Evolutionary conservation across 352 stramenopile genomes (phyloP).

Genomic region (Globisporangium cederbergense): DNA sequence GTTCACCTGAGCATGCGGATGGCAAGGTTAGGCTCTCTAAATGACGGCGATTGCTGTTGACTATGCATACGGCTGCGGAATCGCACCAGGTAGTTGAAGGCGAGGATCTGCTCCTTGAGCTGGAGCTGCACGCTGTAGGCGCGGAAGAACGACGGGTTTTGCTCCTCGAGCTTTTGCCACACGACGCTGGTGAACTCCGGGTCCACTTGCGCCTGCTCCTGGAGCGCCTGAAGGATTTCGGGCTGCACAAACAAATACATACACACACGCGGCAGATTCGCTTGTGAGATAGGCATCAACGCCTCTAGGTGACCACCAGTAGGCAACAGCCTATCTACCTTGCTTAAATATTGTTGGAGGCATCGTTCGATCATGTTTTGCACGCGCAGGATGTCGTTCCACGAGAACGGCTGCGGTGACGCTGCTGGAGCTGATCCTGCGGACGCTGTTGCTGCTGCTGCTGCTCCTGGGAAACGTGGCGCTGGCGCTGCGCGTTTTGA

Average conservation of each 20-base stretch:
- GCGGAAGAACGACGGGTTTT: conserved; percentile 89
- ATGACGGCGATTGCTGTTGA: too few species aligned
- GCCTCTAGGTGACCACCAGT: background rate
- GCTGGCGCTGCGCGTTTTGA: background rate
- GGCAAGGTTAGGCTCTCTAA: background rate
- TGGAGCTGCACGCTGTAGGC: conserved; percentile 82
- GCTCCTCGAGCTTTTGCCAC: conserved; percentile 91
- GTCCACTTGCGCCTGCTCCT: conserved; percentile 80
- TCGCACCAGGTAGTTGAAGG: conserved; percentile 90
- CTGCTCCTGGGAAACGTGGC: background rate
- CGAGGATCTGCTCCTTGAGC: conserved; percentile 88
- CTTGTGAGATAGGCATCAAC: background rate
- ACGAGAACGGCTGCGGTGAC: conserved; percentile 53
- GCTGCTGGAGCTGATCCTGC: background rate
- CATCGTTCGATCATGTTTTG: conserved; percentile 90
- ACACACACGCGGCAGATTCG: background rate
- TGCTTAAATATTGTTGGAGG: conserved; percentile 88
- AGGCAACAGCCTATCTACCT: conserved; percentile 34
- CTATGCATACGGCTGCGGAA: too few species aligned
- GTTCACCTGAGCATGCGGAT: conserved; percentile 27
- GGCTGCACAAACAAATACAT: conserved; percentile 23
- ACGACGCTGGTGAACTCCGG: conserved; percentile 81
- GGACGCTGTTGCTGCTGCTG: background rate
- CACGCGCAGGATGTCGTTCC: conserved; percentile 87
- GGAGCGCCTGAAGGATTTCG: conserved; percentile 57